A percentile compares a stretch with the other conserved stretches of the same genome.
Conservation (phyloP, 139 green algal genomes). For the Monoraphidium neglectum region DNA sequence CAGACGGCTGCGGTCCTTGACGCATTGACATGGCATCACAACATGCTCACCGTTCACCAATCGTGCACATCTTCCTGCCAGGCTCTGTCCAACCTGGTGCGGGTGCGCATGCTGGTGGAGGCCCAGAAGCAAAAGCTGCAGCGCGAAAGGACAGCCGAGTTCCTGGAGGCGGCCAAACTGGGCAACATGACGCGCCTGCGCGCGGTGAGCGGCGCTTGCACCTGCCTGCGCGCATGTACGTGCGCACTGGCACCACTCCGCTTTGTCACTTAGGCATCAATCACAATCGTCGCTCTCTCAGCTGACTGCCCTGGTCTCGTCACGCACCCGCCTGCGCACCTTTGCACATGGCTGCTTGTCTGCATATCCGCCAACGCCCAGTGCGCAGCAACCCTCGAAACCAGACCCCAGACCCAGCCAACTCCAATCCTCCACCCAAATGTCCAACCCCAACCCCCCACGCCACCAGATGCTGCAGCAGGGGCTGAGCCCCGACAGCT, state of each 20-base stretch:
- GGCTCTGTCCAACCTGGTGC: constrained; percentile 22
- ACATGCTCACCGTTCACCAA: too few relatives aligned
- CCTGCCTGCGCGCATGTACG: too few relatives aligned
- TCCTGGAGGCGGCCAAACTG: constrained; percentile 2
- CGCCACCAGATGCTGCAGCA: constrained; percentile 19
- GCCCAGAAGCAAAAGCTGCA: background rate
- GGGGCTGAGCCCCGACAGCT: constrained; percentile 37
- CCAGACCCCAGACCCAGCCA: background rate
- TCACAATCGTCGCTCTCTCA: too few relatives aligned
- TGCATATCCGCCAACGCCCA: too few relatives aligned
- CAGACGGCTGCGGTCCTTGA: too few relatives aligned
- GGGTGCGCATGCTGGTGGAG: constrained; percentile 10
- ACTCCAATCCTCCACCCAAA: background rate
- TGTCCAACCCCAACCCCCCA: background rate
- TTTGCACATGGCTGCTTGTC: too few relatives aligned
- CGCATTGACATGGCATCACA: too few relatives aligned
- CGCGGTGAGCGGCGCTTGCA: background rate
- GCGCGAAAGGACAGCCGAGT: constrained; percentile 12
- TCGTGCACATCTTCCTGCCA: background rate
- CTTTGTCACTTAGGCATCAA: too few relatives aligned
- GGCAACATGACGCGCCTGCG: constrained; percentile 3
- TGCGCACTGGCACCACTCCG: too few relatives aligned
- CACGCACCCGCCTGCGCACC: too few relatives aligned
- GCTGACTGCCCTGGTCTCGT: too few relatives aligned
- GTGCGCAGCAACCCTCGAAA: too few relatives aligned